A percentile compares a stretch with the other conserved stretches of the same genome.
These are phyloP conservation scores for Bisporella sp. DNA, from an alignment of 2,329 filamentous ascomycete genomes.

Conservation along the genomic window DNA sequence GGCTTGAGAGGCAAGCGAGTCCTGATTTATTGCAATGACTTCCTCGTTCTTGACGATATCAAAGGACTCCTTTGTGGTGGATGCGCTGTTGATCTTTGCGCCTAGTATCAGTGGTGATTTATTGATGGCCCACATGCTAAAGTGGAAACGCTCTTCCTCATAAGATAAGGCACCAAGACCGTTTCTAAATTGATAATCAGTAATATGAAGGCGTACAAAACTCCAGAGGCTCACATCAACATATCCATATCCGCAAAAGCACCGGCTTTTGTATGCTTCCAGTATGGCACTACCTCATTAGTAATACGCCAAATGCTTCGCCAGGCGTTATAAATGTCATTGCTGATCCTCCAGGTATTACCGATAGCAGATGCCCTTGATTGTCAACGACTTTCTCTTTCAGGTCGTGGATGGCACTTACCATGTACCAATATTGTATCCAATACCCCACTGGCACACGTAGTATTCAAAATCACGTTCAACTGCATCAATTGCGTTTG, in stretches of 20 bases:
- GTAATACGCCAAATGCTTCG: conserved; percentile 32
- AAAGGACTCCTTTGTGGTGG: conserved; percentile 10
- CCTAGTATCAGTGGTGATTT: conserved; percentile 27
- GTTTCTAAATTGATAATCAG: conserved; percentile 27
- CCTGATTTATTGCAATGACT: conserved; percentile 22
- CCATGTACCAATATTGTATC: conserved; percentile 27
- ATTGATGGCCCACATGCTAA: conserved; percentile 34
- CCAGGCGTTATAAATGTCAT: conserved; percentile 30
- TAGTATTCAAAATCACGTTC: conserved; percentile 30
- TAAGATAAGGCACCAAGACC: conserved; percentile 25
- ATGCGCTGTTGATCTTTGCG: conserved; percentile 15
- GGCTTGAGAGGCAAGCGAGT: conserved; percentile 17
- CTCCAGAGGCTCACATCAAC: conserved; percentile 16
- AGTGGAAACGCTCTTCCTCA: conserved; percentile 34
- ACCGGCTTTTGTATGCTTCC: conserved; percentile 30
- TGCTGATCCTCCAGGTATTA: conserved; percentile 26
- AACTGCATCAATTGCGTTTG: conserved; percentile 22
- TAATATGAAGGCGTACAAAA: too few species aligned
- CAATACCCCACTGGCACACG: conserved; percentile 36
- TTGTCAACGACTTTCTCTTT: too few species aligned
- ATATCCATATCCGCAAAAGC: conserved; percentile 38
- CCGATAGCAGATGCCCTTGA: conserved; percentile 32
- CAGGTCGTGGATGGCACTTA: too few species aligned
- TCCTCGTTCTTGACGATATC: conserved; percentile 16
- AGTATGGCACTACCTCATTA: conserved; percentile 34